A percentile compares a stretch with the other conserved stretches of the same genome.
These are phyloP conservation scores for Fusarium odoratissimum DNA, from an alignment of 2,329 filamentous ascomycete genomes.

Conservation along the genomic window DNA sequence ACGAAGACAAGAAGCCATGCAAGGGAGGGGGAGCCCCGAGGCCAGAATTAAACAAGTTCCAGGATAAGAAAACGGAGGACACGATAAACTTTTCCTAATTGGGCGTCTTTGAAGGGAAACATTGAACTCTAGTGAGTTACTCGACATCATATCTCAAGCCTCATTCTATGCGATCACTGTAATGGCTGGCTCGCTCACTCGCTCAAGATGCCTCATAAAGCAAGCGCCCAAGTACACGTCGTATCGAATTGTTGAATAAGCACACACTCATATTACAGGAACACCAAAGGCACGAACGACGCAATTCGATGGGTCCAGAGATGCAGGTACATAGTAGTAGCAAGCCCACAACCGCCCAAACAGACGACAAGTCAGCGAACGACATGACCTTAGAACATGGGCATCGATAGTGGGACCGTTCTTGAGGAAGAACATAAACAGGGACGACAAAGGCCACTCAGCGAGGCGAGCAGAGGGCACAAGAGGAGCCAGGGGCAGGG, in stretches of 20 bases:
- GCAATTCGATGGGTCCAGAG: constrained; percentile 14
- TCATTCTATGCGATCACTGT: constrained; percentile 23
- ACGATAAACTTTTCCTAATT: constrained; percentile 28
- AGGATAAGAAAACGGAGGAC: constrained; percentile 15
- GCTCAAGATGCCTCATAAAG: constrained; percentile 2
- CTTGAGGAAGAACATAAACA: constrained; percentile 18
- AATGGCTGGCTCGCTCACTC: background rate
- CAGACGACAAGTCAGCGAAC: constrained; percentile 17
- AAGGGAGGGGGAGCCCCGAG: constrained; percentile 20
- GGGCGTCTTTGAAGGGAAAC: constrained; percentile 14
- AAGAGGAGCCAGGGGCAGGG: constrained; percentile 18
- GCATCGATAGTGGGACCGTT: constrained; percentile 25
- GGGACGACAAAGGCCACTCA: constrained; percentile 15
- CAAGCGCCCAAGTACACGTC: constrained; percentile 1
- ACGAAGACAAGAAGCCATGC: constrained; percentile 29
- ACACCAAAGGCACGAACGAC: constrained; percentile 11
- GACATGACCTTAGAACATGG: constrained; percentile 21
- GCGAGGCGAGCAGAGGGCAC: constrained; percentile 24
- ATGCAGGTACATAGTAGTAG: constrained; percentile 36
- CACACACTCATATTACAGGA: constrained; percentile 1
- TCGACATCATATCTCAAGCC: constrained; percentile 12
- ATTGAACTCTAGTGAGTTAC: constrained; percentile 6
- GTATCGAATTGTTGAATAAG: background rate
- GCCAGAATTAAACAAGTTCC: constrained; percentile 13
- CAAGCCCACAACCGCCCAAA: constrained; percentile 13